Conservation (phyloP, 805 yeast species). For the Kuraishia piskuri region DNA sequence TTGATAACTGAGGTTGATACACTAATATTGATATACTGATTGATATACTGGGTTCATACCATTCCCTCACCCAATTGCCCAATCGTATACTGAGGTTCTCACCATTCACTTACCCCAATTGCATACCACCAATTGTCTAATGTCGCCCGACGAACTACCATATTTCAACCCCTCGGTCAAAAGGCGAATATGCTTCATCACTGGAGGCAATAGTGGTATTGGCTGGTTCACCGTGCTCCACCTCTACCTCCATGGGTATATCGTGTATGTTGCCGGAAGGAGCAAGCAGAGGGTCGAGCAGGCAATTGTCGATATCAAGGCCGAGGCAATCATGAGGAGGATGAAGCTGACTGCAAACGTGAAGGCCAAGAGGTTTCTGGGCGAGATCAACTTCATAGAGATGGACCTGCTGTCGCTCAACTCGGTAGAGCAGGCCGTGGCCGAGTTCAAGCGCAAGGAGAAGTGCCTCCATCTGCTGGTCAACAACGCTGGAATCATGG, state of each 20-base stretch:
- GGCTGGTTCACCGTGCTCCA: conserved; percentile 75
- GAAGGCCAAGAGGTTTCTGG: conserved; percentile 25
- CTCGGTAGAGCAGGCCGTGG: conserved; percentile 41
- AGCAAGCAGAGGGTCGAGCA: conserved; percentile 43
- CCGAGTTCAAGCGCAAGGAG: conserved; percentile 37
- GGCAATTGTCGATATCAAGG: conserved; percentile 46
- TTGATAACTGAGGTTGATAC: too few relatives aligned
- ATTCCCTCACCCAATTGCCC: too few relatives aligned
- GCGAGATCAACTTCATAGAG: conserved; percentile 43
- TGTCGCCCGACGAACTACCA: conserved; percentile 44
- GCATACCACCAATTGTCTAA: too few relatives aligned
- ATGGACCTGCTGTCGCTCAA: conserved; percentile 44
- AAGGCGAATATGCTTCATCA: conserved; percentile 60
- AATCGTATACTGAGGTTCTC: too few relatives aligned
- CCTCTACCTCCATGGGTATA: conserved; percentile 70
- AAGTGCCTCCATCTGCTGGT: conserved; percentile 49
- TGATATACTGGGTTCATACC: too few relatives aligned
- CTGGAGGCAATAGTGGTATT: conserved; percentile 78
- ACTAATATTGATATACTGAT: too few relatives aligned
- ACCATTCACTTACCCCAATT: too few relatives aligned
- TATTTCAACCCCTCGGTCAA: conserved; percentile 47
- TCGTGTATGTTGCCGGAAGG: conserved; percentile 70
- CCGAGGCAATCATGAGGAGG: conserved; percentile 38
- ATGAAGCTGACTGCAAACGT: conserved; percentile 11
- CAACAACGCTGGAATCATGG: conserved; percentile 78